Conservation (phyloP, 2,329 filamentous ascomycete species). For the Trichophyton verrucosum region DNA sequence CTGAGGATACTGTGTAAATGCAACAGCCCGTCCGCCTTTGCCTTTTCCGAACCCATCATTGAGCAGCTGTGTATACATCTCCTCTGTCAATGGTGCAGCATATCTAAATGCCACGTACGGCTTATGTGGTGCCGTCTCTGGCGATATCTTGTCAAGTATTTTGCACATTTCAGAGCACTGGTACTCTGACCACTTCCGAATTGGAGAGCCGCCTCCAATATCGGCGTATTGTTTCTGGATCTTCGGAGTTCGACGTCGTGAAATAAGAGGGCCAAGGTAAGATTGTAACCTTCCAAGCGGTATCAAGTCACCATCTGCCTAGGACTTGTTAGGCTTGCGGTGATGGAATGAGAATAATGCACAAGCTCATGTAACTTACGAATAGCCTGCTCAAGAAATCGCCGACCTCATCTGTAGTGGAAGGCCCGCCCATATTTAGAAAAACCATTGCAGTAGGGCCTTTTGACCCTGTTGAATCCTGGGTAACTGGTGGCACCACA, state of each 20-base stretch:
- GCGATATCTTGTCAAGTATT: slow-evolving; percentile 77
- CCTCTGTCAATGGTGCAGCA: slow-evolving; percentile 81
- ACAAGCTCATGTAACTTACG: slow-evolving; percentile 43
- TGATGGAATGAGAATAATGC: slow-evolving; percentile 3
- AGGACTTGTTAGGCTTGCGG: slow-evolving; percentile 6
- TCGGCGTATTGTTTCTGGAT: slow-evolving; percentile 91
- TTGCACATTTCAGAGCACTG: slow-evolving; percentile 96
- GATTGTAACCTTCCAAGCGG: slow-evolving; percentile 84
- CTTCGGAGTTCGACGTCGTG: slow-evolving; percentile 78
- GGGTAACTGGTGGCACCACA: slow-evolving; percentile 62
- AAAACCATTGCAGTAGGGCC: slow-evolving; percentile 97
- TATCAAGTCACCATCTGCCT: slow-evolving; percentile 90
- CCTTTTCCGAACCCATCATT: slow-evolving; percentile 84
- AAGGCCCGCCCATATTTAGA: slow-evolving; percentile 96
- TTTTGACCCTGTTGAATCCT: slow-evolving; percentile 55
- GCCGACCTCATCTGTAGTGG: slow-evolving; percentile 74
- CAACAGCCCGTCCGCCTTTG: slow-evolving; percentile 82
- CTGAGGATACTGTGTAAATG: slow-evolving; percentile 96
- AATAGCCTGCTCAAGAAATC: slow-evolving; percentile 86
- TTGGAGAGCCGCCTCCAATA: slow-evolving; percentile 95
- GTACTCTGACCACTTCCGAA: slow-evolving; percentile 94
- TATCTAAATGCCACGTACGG: slow-evolving; percentile 97
- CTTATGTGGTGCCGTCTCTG: slow-evolving; percentile 89
- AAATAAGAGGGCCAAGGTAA: slow-evolving; percentile 81
- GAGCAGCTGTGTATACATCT: slow-evolving; percentile 74